phyloP scores from a whole-genome alignment of 2,329 filamentous ascomycete genomes.

The Endocalyx cinctus region DNA sequence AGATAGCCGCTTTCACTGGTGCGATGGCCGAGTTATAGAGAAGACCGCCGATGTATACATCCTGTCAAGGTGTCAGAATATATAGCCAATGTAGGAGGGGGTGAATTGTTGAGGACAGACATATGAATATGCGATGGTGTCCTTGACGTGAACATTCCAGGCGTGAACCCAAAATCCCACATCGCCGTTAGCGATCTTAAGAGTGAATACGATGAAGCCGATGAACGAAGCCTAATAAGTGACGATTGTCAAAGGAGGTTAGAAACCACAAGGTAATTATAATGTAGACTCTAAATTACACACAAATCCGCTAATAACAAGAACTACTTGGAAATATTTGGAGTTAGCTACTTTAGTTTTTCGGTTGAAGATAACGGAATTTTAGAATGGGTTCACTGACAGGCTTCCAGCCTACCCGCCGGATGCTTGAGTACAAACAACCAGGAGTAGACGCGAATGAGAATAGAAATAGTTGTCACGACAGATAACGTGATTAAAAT shows the following conservation, averaged over 20 bases:
- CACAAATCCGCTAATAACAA: slow-evolving; percentile 11
- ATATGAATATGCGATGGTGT: slow-evolving; percentile 11
- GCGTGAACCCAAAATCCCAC: slow-evolving; percentile 14
- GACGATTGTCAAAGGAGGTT: background rate
- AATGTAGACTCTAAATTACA: slow-evolving; percentile 2
- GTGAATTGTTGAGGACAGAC: slow-evolving; percentile 4
- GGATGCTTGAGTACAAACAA: slow-evolving; percentile 5
- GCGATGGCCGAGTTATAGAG: slow-evolving; percentile 10
- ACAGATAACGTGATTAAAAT: slow-evolving; percentile 8
- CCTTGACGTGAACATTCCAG: slow-evolving; percentile 11
- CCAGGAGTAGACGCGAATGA: slow-evolving; percentile 11
- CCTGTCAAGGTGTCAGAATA: slow-evolving; percentile 8
- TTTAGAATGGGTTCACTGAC: slow-evolving; percentile 3
- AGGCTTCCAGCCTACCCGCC: slow-evolving; percentile 11
- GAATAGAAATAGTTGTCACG: slow-evolving; percentile 9
- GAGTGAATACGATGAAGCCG: slow-evolving; percentile 10
- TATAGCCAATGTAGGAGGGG: background rate
- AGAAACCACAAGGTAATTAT: background rate
- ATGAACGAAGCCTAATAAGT: slow-evolving; percentile 8
- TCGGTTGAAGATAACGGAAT: slow-evolving; percentile 1
- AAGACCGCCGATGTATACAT: slow-evolving; percentile 11
- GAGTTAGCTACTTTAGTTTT: background rate
- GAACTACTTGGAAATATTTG: slow-evolving; percentile 1
- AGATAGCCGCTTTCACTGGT: slow-evolving; percentile 13
- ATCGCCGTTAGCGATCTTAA: slow-evolving; percentile 12